Percentiles rank a stretch among this genome's conserved stretches.
phyloP scores from a whole-genome alignment of 441 rosid genomes.

The Pelargonium citronellum region DNA sequence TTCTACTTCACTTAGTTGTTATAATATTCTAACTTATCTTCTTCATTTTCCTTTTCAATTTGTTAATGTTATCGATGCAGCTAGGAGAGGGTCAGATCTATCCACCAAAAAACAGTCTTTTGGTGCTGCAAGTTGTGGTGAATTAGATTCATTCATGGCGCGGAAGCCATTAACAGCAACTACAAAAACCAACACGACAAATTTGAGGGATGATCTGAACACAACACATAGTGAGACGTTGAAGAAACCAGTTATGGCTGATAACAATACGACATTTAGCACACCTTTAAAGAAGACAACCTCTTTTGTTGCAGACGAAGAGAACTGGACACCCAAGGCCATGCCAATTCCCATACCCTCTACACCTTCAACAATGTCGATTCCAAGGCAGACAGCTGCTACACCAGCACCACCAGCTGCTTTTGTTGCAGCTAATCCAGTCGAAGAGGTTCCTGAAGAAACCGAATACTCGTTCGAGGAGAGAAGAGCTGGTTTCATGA shows the following conservation, averaged over 20 bases:
- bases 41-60: not conserved
- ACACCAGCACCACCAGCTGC: slow-evolving; percentile 46
- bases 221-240: slow-evolving; percentile 21
- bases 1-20: too few relatives aligned
- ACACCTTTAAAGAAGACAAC: slow-evolving; percentile 30
- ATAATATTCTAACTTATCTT: slow-evolving; percentile 21
- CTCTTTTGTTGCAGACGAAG: slow-evolving; percentile 35
- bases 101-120: not conserved
- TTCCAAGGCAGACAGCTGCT: slow-evolving; percentile 69
- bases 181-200: slow-evolving; percentile 40
- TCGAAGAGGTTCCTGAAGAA: slow-evolving; percentile 38
- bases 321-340: slow-evolving; percentile 48
- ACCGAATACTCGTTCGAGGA: slow-evolving; percentile 80
- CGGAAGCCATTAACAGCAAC: slow-evolving; percentile 62
- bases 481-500: slow-evolving; percentile 62
- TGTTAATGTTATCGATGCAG: not conserved
- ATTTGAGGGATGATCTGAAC: slow-evolving; percentile 24
- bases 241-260: slow-evolving; percentile 28
- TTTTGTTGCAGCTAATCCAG: slow-evolving; percentile 25
- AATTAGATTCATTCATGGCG: slow-evolving; percentile 39
- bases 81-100: slow-evolving; percentile 5
- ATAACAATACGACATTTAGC: slow-evolving; percentile 25
- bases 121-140: slow-evolving; percentile 29
- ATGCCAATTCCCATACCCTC: slow-evolving; percentile 30
- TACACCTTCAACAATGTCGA: slow-evolving; percentile 62